phyloP scores from a whole-genome alignment of 768 basidiomycete species.

The Panaeolus papilionaceus region DNA sequence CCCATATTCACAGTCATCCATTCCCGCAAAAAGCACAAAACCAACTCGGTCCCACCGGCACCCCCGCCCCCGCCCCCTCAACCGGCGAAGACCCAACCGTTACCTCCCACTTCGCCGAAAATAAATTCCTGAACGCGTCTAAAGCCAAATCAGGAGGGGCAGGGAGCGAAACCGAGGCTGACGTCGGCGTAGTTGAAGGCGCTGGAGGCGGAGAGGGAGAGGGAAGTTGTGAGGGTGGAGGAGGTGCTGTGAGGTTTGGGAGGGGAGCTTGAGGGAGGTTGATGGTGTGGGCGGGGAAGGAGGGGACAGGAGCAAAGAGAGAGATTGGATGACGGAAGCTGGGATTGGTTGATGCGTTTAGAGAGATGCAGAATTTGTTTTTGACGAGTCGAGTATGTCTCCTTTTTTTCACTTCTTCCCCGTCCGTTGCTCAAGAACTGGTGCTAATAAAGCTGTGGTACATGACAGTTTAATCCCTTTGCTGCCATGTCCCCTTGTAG shows the following conservation, averaged over 20 bases:
- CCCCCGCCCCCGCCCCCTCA: no score
- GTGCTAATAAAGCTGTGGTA: no score
- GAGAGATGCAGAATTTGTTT: slow-evolving; percentile 87
- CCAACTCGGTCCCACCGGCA: no score
- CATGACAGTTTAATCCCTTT: no score
- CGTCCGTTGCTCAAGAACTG: neutral
- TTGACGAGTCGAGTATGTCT: slow-evolving; percentile 71
- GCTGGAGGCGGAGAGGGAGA: slow-evolving; percentile 71
- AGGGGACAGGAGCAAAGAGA: neutral
- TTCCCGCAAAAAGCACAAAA: no score
- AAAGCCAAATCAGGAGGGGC: neutral
- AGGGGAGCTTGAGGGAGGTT: slow-evolving; percentile 43
- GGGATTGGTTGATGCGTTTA: slow-evolving; percentile 89
- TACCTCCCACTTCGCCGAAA: no score
- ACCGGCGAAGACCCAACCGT: no score
- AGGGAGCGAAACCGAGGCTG: slow-evolving; percentile 30
- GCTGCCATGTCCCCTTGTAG: slow-evolving; percentile 60
- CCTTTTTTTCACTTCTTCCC: neutral
- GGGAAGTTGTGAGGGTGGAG: slow-evolving; percentile 62
- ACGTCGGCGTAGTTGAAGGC: slow-evolving; percentile 64
- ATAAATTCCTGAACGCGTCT: no score
- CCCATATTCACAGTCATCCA: slow-evolving; percentile 14
- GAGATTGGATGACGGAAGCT: slow-evolving; percentile 66
- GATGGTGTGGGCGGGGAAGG: neutral
- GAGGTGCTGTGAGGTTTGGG: slow-evolving; percentile 71